Evolutionary conservation across 768 basidiomycete species (phyloP).

Genomic region (Pleurotus sapidus): DNA sequence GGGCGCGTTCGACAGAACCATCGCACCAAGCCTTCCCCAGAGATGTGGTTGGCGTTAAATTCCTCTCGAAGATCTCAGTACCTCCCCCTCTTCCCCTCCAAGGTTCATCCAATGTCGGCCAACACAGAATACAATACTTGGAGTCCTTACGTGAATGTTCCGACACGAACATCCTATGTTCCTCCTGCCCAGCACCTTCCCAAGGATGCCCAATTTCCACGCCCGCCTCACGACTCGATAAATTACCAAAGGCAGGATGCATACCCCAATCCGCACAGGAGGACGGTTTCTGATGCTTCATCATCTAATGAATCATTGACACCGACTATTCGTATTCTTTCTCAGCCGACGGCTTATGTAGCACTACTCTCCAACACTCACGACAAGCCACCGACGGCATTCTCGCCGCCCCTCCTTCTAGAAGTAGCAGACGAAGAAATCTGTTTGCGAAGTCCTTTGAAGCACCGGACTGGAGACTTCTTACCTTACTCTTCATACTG

Average conservation of each 20-base stretch:
- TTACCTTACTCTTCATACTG: not conserved
- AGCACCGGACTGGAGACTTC: slow-evolving; percentile 3
- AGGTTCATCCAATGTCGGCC: not conserved
- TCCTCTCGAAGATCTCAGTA: no score
- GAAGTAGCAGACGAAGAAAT: not conserved
- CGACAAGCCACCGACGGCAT: not conserved
- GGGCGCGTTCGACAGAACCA: not conserved
- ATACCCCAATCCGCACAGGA: no score
- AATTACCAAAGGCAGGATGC: no score
- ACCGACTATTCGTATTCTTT: no score
- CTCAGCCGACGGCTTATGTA: not conserved
- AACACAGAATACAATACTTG: not conserved
- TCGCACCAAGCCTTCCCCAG: not conserved
- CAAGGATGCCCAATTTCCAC: no score
- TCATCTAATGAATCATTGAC: no score
- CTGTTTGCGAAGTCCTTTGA: slow-evolving; percentile 1
- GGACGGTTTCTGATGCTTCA: no score
- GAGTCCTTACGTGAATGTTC: no score
- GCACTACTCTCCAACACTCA: not conserved
- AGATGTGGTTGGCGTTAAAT: not conserved
- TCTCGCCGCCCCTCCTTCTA: not conserved
- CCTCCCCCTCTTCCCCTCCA: not conserved
- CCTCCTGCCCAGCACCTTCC: no score
- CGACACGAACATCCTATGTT: no score
- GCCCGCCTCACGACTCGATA: no score